Conservation (phyloP, 2,329 filamentous ascomycete species). For the Pseudocercospora macadamiae region DNA sequence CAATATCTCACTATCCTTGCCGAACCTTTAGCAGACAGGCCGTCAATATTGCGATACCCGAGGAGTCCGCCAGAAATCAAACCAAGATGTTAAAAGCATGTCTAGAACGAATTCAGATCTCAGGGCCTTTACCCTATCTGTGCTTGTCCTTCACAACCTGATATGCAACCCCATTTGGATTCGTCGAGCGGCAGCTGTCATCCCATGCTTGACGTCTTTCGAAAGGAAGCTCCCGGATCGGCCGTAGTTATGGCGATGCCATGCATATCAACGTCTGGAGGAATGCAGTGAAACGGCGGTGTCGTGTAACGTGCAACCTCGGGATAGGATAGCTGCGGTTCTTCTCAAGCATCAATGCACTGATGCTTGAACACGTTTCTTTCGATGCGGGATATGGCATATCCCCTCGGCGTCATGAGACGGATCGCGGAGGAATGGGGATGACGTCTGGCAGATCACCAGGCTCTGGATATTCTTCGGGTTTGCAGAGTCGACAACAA, state of each 20-base stretch:
- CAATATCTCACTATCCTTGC: not conserved
- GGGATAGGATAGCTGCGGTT: constrained; percentile 1
- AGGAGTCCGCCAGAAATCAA: constrained; percentile 5
- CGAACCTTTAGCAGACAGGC: not conserved
- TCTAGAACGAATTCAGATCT: not conserved
- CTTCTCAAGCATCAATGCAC: not conserved
- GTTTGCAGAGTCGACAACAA: too few species aligned
- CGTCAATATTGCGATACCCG: constrained; percentile 13
- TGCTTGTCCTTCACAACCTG: not conserved
- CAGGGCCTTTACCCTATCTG: constrained; percentile 12
- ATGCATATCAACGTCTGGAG: constrained; percentile 10
- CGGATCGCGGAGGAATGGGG: not conserved
- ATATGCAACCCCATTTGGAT: constrained; percentile 11
- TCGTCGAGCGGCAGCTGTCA: constrained; percentile 19
- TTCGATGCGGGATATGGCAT: not conserved
- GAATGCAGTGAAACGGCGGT: constrained; percentile 17
- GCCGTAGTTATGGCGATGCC: constrained; percentile 13
- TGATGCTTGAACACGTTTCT: not conserved
- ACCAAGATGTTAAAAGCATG: constrained; percentile 6
- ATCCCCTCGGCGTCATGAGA: not conserved
- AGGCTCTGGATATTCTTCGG: not conserved
- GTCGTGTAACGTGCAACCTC: constrained; percentile 13
- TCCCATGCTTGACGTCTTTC: constrained; percentile 2
- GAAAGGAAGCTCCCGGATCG: not conserved
- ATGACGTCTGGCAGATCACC: not conserved